phyloP scores from a whole-genome alignment of 2,329 filamentous ascomycete genomes.

The Rutstroemia sp. region DNA sequence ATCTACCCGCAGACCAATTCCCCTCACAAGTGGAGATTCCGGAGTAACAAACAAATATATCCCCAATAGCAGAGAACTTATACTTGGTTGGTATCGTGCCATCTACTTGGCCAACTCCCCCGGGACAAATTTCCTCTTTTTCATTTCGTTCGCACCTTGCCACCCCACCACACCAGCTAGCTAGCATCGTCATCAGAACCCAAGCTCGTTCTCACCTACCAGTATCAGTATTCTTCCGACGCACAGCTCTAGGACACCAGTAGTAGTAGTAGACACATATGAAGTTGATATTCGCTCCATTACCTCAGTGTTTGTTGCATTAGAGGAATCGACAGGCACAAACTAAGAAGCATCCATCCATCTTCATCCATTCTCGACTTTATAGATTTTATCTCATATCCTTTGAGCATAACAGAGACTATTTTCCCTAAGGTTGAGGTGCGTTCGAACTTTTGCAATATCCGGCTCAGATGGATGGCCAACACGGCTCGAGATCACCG shows the following conservation, averaged over 20 bases:
- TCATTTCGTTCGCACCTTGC: conserved; percentile 22
- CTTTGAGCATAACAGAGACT: conserved; percentile 22
- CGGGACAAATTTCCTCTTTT: conserved; percentile 29
- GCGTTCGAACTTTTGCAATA: conserved; percentile 22
- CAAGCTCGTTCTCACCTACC: conserved; percentile 29
- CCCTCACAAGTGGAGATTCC: too few species aligned
- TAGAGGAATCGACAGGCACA: conserved; percentile 32
- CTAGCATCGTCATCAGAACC: conserved; percentile 31
- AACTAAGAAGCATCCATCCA: conserved; percentile 26
- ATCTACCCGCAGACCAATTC: not conserved
- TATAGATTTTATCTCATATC: conserved; percentile 30
- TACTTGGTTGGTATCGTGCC: conserved; percentile 25
- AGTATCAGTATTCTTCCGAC: conserved; percentile 24
- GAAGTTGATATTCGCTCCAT: conserved; percentile 30
- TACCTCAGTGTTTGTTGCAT: conserved; percentile 34
- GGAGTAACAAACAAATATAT: too few species aligned
- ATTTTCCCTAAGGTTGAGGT: conserved; percentile 17
- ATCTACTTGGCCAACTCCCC: conserved; percentile 25
- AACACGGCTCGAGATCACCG: conserved; percentile 17
- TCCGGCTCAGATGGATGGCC: conserved; percentile 23
- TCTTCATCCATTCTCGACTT: conserved; percentile 20
- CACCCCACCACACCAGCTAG: not conserved
- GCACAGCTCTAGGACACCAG: conserved; percentile 31
- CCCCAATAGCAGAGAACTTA: not conserved
- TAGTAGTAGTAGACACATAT: conserved; percentile 25